phyloP scores from a whole-genome alignment of 495 filamentous ascomycete species.

The Tuber borchii region DNA sequence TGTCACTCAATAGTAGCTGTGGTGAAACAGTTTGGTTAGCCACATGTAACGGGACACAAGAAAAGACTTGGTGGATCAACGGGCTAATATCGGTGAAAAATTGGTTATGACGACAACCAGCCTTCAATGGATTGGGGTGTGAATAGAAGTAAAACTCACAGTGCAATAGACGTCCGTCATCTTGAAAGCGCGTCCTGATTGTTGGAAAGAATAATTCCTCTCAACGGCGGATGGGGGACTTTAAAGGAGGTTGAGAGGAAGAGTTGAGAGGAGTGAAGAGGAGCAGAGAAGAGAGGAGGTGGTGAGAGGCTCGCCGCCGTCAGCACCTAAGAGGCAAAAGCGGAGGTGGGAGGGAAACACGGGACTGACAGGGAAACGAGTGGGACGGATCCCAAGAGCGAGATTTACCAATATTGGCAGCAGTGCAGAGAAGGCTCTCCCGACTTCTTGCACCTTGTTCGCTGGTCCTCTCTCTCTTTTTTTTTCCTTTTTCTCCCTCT shows the following conservation, averaged over 20 bases:
- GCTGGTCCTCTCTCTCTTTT: neutral
- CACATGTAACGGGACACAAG: slow-evolving; percentile 14
- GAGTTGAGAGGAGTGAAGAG: neutral
- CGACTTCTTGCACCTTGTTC: neutral
- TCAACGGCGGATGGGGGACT: slow-evolving; percentile 2
- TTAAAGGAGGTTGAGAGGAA: slow-evolving; percentile 2
- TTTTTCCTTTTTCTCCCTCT: neutral
- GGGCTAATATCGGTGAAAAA: neutral
- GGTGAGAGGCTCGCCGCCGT: neutral
- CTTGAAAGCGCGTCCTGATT: slow-evolving; percentile 5
- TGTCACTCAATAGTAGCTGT: slow-evolving; percentile 73
- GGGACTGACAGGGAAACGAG: slow-evolving; percentile 2
- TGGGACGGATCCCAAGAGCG: neutral
- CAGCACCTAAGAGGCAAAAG: neutral
- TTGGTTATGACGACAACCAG: neutral
- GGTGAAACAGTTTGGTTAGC: slow-evolving; percentile 19
- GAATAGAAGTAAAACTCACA: slow-evolving; percentile 21
- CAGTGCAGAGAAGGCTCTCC: neutral
- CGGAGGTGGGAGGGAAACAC: neutral
- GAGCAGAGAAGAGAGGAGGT: neutral
- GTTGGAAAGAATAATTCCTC: slow-evolving; percentile 1
- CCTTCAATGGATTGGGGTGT: neutral
- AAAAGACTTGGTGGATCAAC: slow-evolving; percentile 13
- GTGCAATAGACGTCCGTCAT: slow-evolving; percentile 38
- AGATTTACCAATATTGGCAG: neutral